Conservation (phyloP, 805 yeast genomes). For the Debaryomyces hansenii region DNA sequence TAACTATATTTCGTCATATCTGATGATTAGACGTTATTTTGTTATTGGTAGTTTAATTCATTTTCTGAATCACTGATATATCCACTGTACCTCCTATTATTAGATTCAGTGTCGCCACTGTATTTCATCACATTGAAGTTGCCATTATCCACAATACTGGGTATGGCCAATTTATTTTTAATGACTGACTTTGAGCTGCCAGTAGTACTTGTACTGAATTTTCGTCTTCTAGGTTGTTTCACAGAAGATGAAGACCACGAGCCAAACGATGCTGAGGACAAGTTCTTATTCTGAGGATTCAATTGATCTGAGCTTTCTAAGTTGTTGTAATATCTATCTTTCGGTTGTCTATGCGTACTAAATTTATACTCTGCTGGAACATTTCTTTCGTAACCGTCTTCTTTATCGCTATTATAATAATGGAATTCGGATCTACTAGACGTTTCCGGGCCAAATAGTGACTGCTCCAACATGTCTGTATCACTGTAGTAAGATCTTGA, state of each 20-base stretch:
- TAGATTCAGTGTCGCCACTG: background rate
- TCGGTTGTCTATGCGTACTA: background rate
- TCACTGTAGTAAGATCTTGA: background rate
- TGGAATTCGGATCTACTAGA: background rate
- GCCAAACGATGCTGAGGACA: background rate
- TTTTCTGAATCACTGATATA: conserved; percentile 6
- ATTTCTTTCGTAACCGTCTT: background rate
- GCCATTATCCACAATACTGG: background rate
- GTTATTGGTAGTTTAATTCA: conserved; percentile 1
- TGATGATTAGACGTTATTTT: too few relatives aligned
- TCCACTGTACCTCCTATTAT: conserved; percentile 10
- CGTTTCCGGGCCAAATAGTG: background rate
- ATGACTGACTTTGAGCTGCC: conserved; percentile 15
- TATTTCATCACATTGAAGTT: background rate
- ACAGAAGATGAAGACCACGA: background rate
- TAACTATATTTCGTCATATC: too few relatives aligned
- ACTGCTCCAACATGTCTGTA: background rate
- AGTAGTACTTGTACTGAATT: background rate
- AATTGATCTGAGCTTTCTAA: background rate
- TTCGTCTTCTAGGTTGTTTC: background rate
- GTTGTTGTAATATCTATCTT: background rate
- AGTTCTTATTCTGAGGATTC: background rate
- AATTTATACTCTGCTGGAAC: background rate
- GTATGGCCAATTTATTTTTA: conserved; percentile 13
- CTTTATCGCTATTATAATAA: background rate